Evolutionary conservation across 1,284 basidiomycete genomes (phyloP).

Genomic region (Sporisorium scitamineum): DNA sequence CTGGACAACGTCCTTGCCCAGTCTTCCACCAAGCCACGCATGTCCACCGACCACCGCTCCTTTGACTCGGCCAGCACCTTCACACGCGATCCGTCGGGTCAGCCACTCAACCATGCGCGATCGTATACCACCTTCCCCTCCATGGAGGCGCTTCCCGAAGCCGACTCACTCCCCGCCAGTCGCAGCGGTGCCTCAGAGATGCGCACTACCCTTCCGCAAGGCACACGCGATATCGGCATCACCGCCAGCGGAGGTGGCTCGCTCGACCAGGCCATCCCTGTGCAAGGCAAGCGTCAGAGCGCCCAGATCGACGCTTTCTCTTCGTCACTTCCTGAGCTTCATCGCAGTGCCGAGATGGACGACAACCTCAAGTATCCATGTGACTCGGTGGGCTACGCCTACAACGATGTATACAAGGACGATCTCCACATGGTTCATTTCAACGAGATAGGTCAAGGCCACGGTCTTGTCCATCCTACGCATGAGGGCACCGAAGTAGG

Average conservation of each 20-base stretch:
- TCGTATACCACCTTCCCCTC: conserved; percentile 49
- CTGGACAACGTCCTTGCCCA: conserved; percentile 17
- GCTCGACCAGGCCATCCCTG: conserved; percentile 46
- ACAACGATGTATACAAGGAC: conserved; percentile 50
- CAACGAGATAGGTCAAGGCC: conserved; percentile 42
- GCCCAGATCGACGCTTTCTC: conserved; percentile 37
- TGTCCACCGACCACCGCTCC: conserved; percentile 40
- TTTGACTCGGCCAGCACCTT: conserved; percentile 48
- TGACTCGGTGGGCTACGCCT: conserved; percentile 37
- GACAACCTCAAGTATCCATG: conserved; percentile 42
- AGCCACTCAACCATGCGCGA: conserved; percentile 46
- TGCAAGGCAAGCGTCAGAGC: conserved; percentile 39
- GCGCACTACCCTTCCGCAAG: conserved; percentile 28
- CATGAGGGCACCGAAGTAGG: conserved; percentile 43
- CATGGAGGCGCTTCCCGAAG: conserved; percentile 52
- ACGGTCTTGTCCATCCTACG: conserved; percentile 46
- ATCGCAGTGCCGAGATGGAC: conserved; percentile 37
- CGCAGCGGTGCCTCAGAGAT: conserved; percentile 38
- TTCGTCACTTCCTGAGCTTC: conserved; percentile 30
- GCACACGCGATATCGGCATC: conserved; percentile 48
- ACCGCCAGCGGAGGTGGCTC: conserved; percentile 53
- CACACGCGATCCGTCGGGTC: conserved; percentile 22
- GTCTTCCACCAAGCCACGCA: conserved; percentile 19
- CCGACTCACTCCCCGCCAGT: conserved; percentile 46
- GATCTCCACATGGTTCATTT: conserved; percentile 46